Evolutionary conservation across 768 basidiomycete genomes (phyloP), one percentile per base, ranked within the genome.

Genomic region (Saitozyma podzolica): DNA sequence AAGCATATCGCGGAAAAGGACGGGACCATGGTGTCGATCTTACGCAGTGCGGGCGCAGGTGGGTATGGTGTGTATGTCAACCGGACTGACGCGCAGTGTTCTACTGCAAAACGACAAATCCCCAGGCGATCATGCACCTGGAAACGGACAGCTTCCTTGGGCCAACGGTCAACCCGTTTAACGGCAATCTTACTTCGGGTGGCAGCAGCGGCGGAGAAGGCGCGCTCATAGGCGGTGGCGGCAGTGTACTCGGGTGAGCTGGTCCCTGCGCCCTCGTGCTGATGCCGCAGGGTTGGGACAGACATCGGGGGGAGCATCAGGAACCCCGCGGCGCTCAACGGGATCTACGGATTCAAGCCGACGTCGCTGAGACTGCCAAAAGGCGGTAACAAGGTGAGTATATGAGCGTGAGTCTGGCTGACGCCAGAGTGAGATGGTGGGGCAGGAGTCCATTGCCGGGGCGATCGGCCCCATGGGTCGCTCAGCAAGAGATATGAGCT

Each of bases 121-220:
- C 75, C 1, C 73, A 74, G 52, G 56, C 63, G 1, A 64, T 70
- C 53, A 76, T 74, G 70, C 73, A 74, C 16, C 67, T 74, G 45
- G 75, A 76, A 52, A 72, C 68, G 7, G 20, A 62, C 41, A 64
- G 60, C 42, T 65, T 62, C 58, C 57, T 63, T 11, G 75, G 73
- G 13, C 40, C 59, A 8, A 70, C 71, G 0, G 39, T 67, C 0
- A 77, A 75, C 48, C 69, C 75, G 0, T 70, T 58, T 63, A 75
- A 74, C 53, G 50, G 53, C 13, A 58, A 57, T 16, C 48, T 68
- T 9, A 75, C 73, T 0, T 50, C 66, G 11, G 74, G 76, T 16
- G 76, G 76, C 1, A 66, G 63, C 13, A 62, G 55, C 42, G 76
- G 76, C 16, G 76, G 76, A 4, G 76, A 77, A 61, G 61, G 66